Evolutionary conservation across 1,139 yeast species (phyloP).

Genomic region (Lodderomyces margitis): DNA sequence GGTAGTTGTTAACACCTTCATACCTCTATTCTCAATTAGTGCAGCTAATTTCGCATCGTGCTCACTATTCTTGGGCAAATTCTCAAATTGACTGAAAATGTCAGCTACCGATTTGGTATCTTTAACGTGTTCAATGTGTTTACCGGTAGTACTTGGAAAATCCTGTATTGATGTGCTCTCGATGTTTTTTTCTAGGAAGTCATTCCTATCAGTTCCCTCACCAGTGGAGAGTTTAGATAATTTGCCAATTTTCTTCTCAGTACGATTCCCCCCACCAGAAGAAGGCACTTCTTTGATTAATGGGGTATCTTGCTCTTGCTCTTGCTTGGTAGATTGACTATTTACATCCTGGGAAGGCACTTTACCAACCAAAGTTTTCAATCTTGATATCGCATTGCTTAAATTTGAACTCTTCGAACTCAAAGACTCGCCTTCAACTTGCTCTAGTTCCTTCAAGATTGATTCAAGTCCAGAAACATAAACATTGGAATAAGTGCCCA

Average conservation of each 20-base stretch:
- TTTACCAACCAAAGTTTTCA: neutral
- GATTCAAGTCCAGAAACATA: slow-evolving; percentile 1
- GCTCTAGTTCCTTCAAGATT: neutral
- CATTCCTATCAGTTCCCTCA: neutral
- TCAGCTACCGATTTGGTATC: neutral
- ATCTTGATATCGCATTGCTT: neutral
- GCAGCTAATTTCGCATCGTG: slow-evolving; percentile 22
- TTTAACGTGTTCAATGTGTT: neutral
- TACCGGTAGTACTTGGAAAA: neutral
- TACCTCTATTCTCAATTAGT: slow-evolving; percentile 27
- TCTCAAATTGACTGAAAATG: neutral
- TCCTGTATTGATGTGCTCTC: neutral
- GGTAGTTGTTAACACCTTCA: slow-evolving; percentile 23
- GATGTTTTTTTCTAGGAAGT: neutral
- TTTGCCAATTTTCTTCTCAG: neutral
- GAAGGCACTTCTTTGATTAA: neutral
- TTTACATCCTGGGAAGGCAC: neutral
- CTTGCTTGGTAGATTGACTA: neutral
- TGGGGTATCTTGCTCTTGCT: neutral
- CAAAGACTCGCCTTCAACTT: neutral
- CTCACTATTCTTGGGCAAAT: neutral
- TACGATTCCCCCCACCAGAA: neutral
- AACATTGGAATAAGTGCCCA: neutral
- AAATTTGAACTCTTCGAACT: neutral
- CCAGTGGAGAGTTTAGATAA: neutral